These are phyloP conservation scores for Reutealis trisperma DNA, from an alignment of 345 rosid genomes.

Conservation along the genomic window DNA sequence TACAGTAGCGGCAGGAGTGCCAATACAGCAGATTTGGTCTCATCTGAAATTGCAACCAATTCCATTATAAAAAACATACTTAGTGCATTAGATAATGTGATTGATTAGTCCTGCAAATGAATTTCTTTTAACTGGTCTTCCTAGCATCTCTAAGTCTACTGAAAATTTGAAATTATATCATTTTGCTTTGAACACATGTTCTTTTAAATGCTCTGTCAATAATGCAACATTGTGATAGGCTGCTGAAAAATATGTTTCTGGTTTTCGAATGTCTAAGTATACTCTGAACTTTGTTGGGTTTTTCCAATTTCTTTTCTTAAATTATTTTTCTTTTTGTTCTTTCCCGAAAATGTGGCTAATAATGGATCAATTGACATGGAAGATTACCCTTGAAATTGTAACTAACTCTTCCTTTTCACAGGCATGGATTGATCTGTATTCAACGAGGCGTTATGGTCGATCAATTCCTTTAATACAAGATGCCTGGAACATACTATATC, in stretches of 20 bases:
- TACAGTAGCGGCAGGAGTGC: not conserved
- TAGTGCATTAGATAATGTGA: not conserved
- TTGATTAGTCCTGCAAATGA: not conserved
- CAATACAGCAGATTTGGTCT: not conserved
- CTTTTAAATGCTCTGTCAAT: not conserved
- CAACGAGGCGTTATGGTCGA: constrained; percentile 61
- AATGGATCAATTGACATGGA: not conserved
- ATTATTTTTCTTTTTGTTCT: not conserved
- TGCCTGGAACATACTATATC: constrained; percentile 62
- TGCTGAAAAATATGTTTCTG: not conserved
- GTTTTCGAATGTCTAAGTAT: not conserved
- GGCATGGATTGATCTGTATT: constrained; percentile 59
- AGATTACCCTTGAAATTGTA: not conserved
- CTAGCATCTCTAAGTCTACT: not conserved
- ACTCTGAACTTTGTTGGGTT: not conserved
- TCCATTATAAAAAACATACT: not conserved
- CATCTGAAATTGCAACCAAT: not conserved
- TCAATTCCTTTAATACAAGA: constrained; percentile 42
- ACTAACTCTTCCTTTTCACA: constrained; percentile 26
- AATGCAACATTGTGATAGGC: not conserved
- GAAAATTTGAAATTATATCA: not conserved
- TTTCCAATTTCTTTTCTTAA: not conserved
- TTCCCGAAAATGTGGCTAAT: not conserved
- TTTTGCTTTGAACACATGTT: not conserved
- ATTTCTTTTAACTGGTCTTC: not conserved